These are phyloP conservation scores for Solanum appendiculatum DNA, from an alignment of 257 asterid species.

Conservation along the genomic window DNA sequence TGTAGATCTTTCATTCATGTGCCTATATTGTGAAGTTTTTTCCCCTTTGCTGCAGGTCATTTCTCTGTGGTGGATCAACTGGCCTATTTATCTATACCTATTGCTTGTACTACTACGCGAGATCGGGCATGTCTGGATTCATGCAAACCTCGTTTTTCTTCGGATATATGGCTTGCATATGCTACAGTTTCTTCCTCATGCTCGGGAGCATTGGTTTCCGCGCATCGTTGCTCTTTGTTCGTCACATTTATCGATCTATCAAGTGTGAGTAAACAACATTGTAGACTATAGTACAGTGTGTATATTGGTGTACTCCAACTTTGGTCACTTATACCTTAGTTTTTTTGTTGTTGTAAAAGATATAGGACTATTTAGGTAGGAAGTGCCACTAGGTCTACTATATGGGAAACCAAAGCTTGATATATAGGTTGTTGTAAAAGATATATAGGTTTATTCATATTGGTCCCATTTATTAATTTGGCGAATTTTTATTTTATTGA, in stretches of 20 bases:
- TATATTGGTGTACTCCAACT: background rate
- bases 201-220: constrained; percentile 15
- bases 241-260: constrained; percentile 10
- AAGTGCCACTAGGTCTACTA: background rate
- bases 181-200: constrained; percentile 24
- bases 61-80: constrained; percentile 23
- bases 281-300: background rate
- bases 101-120: constrained; percentile 7
- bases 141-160: constrained; percentile 27
- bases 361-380: background rate
- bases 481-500: background rate
- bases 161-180: constrained; percentile 22
- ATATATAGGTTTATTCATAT: too few relatives aligned
- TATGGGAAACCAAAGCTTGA: background rate
- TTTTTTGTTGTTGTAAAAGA: background rate
- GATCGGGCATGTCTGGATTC: constrained; percentile 14
- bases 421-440: background rate
- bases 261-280: constrained; percentile 16
- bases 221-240: constrained; percentile 10
- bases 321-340: background rate
- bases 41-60: constrained; percentile 2
- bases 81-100: constrained; percentile 8
- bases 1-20: background rate
- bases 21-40: background rate
- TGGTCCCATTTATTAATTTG: background rate